Evolutionary conservation across 108 stramenopile species (phyloP), one percentile per base, ranked within the genome.

Genomic region (Craspedostauros australis): DNA sequence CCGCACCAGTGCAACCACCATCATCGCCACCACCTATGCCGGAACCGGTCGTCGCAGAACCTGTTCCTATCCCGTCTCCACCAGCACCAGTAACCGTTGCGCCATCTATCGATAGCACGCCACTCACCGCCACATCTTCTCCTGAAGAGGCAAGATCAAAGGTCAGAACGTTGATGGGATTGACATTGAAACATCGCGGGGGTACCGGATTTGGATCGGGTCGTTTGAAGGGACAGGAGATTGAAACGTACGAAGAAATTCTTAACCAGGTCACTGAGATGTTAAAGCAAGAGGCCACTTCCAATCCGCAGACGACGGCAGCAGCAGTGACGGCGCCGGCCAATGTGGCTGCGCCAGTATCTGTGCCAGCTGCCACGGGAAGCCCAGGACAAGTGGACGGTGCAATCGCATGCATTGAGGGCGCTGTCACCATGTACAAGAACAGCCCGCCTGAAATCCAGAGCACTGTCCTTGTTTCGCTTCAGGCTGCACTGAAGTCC

Each of bases 131-230:
- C 5, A 22, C 66, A 21, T 46, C 59, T 5, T 37, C 60, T 25
- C 56, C 70, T 23, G 88, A 86, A 27, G 72, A 60, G 15, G 64
- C 49, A 46, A 60, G 71, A 12, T 44, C 51, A 22, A 67, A 75
- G 21, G 39, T 86, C 19, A 82, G 89, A 16, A 84, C 82, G 5
- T 47, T 80, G 12, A 82, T 84, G 80, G 89, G 89, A 23, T 46
- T 91, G 47, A 46, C 78, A 1, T 73, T 86, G 61, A 91, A 91
- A 57, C 89, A 91, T 22, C 84, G 89, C 39, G 89, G 89, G 14
- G 89, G 89, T 26, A 80, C 89, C 25, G 89, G 89, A 31, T 91
- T 91, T 41, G 89, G 89, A 3, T 47, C 66, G 5, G 89, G 89
- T 23, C 66, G 85, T 19, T 66, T 91, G 12, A 62, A 62, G 50